Evolutionary conservation across 805 yeast species (phyloP).

Genomic region (Saccharomycopsis fermentans): DNA sequence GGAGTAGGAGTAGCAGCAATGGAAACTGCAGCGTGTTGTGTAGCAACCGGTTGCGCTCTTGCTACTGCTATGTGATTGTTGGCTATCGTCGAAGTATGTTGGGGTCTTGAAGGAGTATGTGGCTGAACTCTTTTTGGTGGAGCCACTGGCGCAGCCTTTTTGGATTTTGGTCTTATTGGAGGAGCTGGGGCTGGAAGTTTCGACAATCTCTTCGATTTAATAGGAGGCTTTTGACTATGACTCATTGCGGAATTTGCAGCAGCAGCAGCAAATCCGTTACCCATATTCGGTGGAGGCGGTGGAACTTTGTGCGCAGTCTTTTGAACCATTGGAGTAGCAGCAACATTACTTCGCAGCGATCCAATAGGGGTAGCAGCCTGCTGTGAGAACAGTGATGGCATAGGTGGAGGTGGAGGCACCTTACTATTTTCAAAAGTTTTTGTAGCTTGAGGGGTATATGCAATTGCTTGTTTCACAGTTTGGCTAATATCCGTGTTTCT

Average conservation of each 20-base stretch:
- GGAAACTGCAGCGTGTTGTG: constrained; percentile 18
- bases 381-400: constrained; percentile 16
- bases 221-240: constrained; percentile 6
- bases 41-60: constrained; percentile 20
- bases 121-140: constrained; percentile 20
- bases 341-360: constrained; percentile 21
- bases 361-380: constrained; percentile 13
- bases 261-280: constrained; percentile 1
- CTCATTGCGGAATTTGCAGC: background rate
- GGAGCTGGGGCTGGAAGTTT: constrained; percentile 24
- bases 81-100: background rate
- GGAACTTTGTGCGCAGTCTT: constrained; percentile 19
- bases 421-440: constrained; percentile 20
- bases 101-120: constrained; percentile 1
- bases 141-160: constrained; percentile 29
- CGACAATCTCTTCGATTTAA: constrained; percentile 12
- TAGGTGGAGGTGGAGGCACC: constrained; percentile 25
- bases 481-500: constrained; percentile 13
- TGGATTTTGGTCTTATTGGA: constrained; percentile 20
- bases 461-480: constrained; percentile 11
- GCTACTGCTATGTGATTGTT: constrained; percentile 9
- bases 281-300: constrained; percentile 21
- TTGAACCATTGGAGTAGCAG: constrained; percentile 5
- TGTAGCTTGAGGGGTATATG: constrained; percentile 16
- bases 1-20: constrained; percentile 21